phyloP scores from a whole-genome alignment of 495 filamentous ascomycete genomes.

The Rhypophila decipiens region DNA sequence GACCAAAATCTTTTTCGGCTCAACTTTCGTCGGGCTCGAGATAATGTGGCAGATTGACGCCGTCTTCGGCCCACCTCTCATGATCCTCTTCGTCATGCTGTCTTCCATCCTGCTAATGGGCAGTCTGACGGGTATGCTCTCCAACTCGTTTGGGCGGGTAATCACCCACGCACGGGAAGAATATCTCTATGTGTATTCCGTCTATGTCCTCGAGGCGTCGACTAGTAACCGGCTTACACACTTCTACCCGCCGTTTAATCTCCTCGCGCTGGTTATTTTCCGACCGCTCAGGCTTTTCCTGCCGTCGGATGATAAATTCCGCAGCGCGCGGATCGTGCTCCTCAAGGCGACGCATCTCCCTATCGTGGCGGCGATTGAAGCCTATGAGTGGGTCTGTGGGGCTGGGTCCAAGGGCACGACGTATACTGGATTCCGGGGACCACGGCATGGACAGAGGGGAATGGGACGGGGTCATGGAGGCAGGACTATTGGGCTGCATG shows the following conservation, averaged over 20 bases:
- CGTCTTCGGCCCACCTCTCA: slow-evolving; percentile 58
- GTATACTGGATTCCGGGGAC: slow-evolving; percentile 24
- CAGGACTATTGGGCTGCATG: slow-evolving; percentile 6
- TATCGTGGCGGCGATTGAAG: slow-evolving; percentile 43
- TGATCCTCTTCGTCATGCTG: slow-evolving; percentile 77
- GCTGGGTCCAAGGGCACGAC: slow-evolving; percentile 28
- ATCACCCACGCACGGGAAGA: slow-evolving; percentile 65
- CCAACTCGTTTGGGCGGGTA: slow-evolving; percentile 82
- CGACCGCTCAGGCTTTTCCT: slow-evolving; percentile 76
- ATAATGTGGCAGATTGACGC: slow-evolving; percentile 41
- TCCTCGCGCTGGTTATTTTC: slow-evolving; percentile 75
- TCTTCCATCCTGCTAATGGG: slow-evolving; percentile 90
- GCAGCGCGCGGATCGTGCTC: slow-evolving; percentile 67
- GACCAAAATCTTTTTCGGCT: slow-evolving; percentile 75
- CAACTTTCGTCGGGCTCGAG: slow-evolving; percentile 74
- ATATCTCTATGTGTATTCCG: slow-evolving; percentile 72
- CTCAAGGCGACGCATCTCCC: slow-evolving; percentile 59
- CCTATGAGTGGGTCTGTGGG: slow-evolving; percentile 40
- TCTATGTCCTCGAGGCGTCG: slow-evolving; percentile 75
- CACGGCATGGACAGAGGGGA: too few species aligned
- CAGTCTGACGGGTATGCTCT: slow-evolving; percentile 84
- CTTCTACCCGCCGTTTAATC: slow-evolving; percentile 72
- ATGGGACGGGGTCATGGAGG: too few species aligned
- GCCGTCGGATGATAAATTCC: slow-evolving; percentile 58
- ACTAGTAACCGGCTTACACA: slow-evolving; percentile 74